These are phyloP conservation scores for Malus fusca DNA, from an alignment of 306 rosid species.

Conservation along the genomic window DNA sequence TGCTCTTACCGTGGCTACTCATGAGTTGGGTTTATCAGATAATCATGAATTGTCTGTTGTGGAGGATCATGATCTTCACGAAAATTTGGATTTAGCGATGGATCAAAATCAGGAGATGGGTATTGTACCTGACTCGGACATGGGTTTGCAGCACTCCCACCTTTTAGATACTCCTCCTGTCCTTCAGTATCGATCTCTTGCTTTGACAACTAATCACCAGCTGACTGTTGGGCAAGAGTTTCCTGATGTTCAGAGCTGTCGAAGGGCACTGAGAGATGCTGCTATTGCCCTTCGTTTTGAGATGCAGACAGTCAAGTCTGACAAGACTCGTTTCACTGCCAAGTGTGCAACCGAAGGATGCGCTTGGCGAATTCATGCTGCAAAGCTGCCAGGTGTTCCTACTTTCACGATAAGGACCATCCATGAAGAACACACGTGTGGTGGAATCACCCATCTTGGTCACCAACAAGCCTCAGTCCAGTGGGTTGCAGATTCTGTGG, in stretches of 20 bases:
- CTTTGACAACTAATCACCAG: slow-evolving; percentile 11
- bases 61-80: slow-evolving; percentile 33
- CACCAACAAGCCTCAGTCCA: slow-evolving; percentile 54
- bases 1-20: slow-evolving; percentile 15
- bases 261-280: slow-evolving; percentile 53
- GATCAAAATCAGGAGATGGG: slow-evolving; percentile 36
- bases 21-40: slow-evolving; percentile 29
- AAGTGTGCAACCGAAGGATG: slow-evolving; percentile 48
- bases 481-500: slow-evolving; percentile 51
- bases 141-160: slow-evolving; percentile 21
- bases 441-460: slow-evolving; percentile 46
- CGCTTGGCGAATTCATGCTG: slow-evolving; percentile 60
- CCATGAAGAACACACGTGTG: slow-evolving; percentile 39
- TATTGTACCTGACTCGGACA: slow-evolving; percentile 21
- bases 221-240: slow-evolving; percentile 52
- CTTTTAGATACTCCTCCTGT: slow-evolving; percentile 16
- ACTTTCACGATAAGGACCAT: slow-evolving; percentile 50
- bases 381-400: slow-evolving; percentile 44
- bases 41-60: slow-evolving; percentile 30
- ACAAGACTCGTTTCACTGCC: slow-evolving; percentile 49
- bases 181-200: slow-evolving; percentile 28
- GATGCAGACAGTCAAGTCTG: slow-evolving; percentile 44
- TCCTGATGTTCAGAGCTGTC: slow-evolving; percentile 46
- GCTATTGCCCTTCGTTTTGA: slow-evolving; percentile 51
- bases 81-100: slow-evolving; percentile 27